Evolutionary conservation across 177 flowering plant genomes (phyloP), one percentile per base, ranked within the genome.

Genomic region (Vitis hybrid): DNA sequence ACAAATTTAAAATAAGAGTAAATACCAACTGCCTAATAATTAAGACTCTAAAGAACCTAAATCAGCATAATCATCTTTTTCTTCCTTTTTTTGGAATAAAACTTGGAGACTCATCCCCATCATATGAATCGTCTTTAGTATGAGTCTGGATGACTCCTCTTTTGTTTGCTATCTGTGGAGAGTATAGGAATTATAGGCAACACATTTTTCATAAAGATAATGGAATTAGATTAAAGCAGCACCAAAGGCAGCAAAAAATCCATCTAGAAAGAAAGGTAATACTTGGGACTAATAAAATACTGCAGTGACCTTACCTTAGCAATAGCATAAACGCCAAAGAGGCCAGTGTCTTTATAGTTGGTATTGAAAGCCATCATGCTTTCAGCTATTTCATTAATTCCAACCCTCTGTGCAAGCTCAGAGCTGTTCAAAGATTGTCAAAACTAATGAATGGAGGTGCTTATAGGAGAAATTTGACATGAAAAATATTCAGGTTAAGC

Each of bases 281-380:
- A 21, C 11, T 31, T 13, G 5, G n/a, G 3, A 14, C 5, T 7
- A 31, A 15, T 3, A 18, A 55, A 14, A 52, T 22, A 51, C 10
- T 2, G 9, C 1, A 53, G 67, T 14, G 14, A 31, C 14, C 77
- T 72, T 70, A 92, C 97, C 92, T 85, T 86, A n/a, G 96, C 96
- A 72, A 82, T 80, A 67, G 97, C 89, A 81, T 93, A 92, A 68
- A 95, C 95, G 74, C 99, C 99, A 81, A 96, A 96, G 2, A 96
- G 80, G 26, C 99, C 99, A 61, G 98, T 89, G 79, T 95, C 96
- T 56, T 82, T 87, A 65, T 90, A 90, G 74, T 90, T 89, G 70
- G 91, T 90, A 82, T 90, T 90, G 76, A 90, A 92, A 55, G 97
- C 89, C 90, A 88, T 88, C 79, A 88, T 75, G 83, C 87, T 90